Conservation (phyloP, 2,329 filamentous ascomycete species). For the Fusarium lateritium region DNA sequence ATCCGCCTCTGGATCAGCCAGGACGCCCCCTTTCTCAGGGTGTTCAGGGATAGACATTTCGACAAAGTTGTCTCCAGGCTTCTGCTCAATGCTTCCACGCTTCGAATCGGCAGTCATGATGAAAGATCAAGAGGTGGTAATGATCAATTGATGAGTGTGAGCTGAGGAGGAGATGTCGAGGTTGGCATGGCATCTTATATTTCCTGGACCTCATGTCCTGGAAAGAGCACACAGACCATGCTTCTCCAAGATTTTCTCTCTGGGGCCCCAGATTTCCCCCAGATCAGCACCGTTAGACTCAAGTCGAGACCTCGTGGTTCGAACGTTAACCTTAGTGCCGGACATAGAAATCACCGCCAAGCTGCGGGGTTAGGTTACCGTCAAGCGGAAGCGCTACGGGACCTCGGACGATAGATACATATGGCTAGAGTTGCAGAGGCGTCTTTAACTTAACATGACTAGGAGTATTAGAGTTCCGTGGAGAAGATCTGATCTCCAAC, state of each 20-base stretch:
- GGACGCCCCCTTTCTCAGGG: slow-evolving; percentile 43
- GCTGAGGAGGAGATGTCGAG: background rate
- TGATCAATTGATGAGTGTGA: background rate
- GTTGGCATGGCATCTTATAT: slow-evolving; percentile 20
- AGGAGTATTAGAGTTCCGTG: no score
- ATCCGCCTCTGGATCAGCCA: slow-evolving; percentile 46
- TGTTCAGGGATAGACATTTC: slow-evolving; percentile 38
- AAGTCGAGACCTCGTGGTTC: slow-evolving; percentile 4
- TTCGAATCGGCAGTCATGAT: slow-evolving; percentile 37
- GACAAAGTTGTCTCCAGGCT: slow-evolving; percentile 46
- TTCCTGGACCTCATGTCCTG: background rate
- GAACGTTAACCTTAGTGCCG: slow-evolving; percentile 21
- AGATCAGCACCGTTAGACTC: slow-evolving; percentile 17
- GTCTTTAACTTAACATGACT: background rate
- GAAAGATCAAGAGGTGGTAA: background rate
- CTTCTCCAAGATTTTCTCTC: background rate
- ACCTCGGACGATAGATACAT: background rate
- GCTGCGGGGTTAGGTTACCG: background rate
- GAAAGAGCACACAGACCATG: no score
- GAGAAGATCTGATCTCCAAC: no score
- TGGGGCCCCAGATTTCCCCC: slow-evolving; percentile 38
- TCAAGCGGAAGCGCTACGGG: no score
- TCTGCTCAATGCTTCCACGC: slow-evolving; percentile 43
- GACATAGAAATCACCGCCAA: slow-evolving; percentile 29
- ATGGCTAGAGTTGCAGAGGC: background rate